Conservation (phyloP, 352 stramenopile species). For the Pythium guiyangense region DNA sequence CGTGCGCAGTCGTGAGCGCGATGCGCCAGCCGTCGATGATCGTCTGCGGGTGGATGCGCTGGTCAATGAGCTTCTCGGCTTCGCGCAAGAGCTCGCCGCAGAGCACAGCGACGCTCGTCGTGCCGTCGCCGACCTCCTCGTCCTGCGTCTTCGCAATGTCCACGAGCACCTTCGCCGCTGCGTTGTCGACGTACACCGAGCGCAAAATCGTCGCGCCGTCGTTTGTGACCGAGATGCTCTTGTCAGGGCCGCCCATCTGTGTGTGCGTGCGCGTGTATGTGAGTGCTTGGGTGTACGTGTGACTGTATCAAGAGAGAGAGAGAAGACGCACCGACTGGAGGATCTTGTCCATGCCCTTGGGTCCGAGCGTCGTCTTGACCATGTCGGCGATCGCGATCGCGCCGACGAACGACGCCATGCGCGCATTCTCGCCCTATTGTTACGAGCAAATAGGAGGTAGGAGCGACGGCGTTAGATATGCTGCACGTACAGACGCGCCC, state of each 20-base stretch:
- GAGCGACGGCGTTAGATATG: too few relatives aligned
- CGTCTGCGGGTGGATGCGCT: constrained; percentile 97
- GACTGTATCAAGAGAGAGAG: not conserved
- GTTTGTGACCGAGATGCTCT: constrained; percentile 96
- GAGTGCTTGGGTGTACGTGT: too few relatives aligned
- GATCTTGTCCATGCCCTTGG: constrained; percentile 99
- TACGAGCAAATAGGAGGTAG: not conserved
- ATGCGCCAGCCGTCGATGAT: constrained; percentile 98
- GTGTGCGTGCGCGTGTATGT: not conserved
- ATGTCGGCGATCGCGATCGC: constrained; percentile 99
- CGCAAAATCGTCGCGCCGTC: constrained; percentile 99
- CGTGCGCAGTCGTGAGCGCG: constrained; percentile 86
- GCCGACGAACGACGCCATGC: constrained; percentile 98
- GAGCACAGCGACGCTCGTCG: constrained; percentile 95
- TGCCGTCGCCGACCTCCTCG: constrained; percentile 98
- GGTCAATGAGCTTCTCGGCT: constrained; percentile 94
- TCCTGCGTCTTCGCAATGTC: constrained; percentile 99
- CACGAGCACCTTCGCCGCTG: constrained; percentile 98
- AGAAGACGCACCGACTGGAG: constrained; percentile 88
- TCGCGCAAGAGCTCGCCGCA: constrained; percentile 97
- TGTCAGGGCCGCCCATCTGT: constrained; percentile 73
- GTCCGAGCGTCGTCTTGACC: constrained; percentile 99
- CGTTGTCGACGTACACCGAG: constrained; percentile 97
- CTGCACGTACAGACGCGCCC: not conserved
- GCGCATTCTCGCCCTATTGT: constrained; percentile 96